phyloP scores from a whole-genome alignment of 2,329 filamentous ascomycete species.

The Talaromyces sp. region DNA sequence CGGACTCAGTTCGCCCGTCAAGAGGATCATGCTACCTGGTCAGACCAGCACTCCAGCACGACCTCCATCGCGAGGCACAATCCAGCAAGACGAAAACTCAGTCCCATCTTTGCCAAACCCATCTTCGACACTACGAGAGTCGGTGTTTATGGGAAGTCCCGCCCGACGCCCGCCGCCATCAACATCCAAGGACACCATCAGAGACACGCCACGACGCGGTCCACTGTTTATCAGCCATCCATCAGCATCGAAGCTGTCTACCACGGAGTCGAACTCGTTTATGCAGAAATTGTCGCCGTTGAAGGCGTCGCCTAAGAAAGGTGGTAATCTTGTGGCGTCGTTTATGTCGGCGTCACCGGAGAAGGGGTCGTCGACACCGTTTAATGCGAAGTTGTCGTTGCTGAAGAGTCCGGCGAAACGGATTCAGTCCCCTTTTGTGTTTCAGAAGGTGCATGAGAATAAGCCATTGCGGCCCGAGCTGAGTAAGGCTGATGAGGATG shows the following conservation, averaged over 20 bases:
- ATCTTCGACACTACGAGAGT: conserved; percentile 34
- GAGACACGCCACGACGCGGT: conserved; percentile 41
- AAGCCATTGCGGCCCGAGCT: not conserved
- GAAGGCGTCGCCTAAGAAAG: conserved; percentile 47
- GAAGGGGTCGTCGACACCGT: conserved; percentile 34
- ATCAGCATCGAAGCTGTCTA: conserved; percentile 20
- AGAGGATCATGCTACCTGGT: conserved; percentile 39
- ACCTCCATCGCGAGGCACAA: conserved; percentile 28
- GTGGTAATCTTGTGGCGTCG: conserved; percentile 35
- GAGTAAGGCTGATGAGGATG: conserved; percentile 6
- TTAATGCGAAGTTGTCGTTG: conserved; percentile 37
- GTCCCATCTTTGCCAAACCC: conserved; percentile 27
- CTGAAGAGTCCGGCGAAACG: conserved; percentile 48
- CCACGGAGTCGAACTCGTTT: conserved; percentile 29
- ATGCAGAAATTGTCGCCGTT: conserved; percentile 37
- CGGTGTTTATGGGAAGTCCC: conserved; percentile 44
- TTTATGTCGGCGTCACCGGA: conserved; percentile 35
- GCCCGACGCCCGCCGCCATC: conserved; percentile 46
- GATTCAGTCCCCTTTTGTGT: conserved; percentile 36
- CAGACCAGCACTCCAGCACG: conserved; percentile 21
- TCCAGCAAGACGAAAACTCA: conserved; percentile 30
- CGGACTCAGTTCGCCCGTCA: conserved; percentile 37
- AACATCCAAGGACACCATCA: conserved; percentile 44
- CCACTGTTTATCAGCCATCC: conserved; percentile 29
- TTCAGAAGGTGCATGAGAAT: conserved; percentile 28